These are phyloP conservation scores for Ophiocordyceps australis DNA, from an alignment of 2,329 filamentous ascomycete genomes.

Conservation along the genomic window DNA sequence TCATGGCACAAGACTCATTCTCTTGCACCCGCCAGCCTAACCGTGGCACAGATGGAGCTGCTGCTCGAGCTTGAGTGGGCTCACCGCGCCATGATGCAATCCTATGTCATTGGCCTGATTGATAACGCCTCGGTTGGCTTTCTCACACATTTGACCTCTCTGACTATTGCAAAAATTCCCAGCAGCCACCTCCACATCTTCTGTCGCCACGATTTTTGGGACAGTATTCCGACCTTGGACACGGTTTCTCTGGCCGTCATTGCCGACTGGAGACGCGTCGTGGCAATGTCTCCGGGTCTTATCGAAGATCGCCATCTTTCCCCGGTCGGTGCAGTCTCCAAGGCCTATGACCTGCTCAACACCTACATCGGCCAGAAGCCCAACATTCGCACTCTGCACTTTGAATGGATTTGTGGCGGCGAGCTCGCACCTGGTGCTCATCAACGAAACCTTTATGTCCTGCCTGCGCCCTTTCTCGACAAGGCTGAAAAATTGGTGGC, in stretches of 20 bases:
- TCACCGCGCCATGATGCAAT: slow-evolving; percentile 48
- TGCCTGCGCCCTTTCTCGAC: slow-evolving; percentile 39
- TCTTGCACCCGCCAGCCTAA: slow-evolving; percentile 36
- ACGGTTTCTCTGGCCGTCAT: slow-evolving; percentile 41
- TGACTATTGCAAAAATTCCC: slow-evolving; percentile 47
- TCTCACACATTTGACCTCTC: slow-evolving; percentile 34
- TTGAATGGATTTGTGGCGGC: slow-evolving; percentile 51
- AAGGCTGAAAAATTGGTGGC: slow-evolving; percentile 11
- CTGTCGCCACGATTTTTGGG: slow-evolving; percentile 41
- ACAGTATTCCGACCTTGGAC: slow-evolving; percentile 30
- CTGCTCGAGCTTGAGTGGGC: slow-evolving; percentile 51
- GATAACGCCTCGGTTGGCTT: slow-evolving; percentile 30
- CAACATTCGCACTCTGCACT: slow-evolving; percentile 37
- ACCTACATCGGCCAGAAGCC: slow-evolving; percentile 25
- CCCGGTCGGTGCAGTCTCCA: slow-evolving; percentile 29
- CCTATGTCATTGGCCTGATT: slow-evolving; percentile 45
- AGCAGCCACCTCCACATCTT: slow-evolving; percentile 39
- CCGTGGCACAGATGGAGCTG: slow-evolving; percentile 48
- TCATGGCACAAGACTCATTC: slow-evolving; percentile 7
- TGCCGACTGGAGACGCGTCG: slow-evolving; percentile 46
- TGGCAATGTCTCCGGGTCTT: slow-evolving; percentile 29
- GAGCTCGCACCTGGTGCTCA: slow-evolving; percentile 44
- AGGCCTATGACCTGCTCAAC: slow-evolving; percentile 33
- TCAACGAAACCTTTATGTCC: slow-evolving; percentile 41
- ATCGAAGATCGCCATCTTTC: slow-evolving; percentile 27